These are phyloP conservation scores for Aegilops tauschii DNA, from an alignment of 176 grass and related monocot genomes.

Conservation along the genomic window DNA sequence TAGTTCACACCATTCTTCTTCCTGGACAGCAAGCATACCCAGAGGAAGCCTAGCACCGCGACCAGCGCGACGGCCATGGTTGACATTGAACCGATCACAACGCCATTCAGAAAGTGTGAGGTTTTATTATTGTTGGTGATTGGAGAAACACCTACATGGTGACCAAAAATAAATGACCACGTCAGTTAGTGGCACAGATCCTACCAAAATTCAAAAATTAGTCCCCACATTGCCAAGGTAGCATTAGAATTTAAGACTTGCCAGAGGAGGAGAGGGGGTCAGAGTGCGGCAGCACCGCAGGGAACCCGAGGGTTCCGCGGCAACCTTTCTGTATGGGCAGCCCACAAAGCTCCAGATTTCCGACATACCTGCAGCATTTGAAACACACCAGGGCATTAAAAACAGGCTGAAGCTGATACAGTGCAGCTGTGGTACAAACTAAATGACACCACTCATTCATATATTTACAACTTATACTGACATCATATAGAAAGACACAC, in stretches of 20 bases:
- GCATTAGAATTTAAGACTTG: conserved; percentile 11
- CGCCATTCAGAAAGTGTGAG: conserved; percentile 78
- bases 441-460: neutral
- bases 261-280: conserved; percentile 68
- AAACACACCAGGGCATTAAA: conserved; percentile 13
- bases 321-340: conserved; percentile 77
- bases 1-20: conserved; percentile 72
- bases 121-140: conserved; percentile 62
- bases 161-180: neutral
- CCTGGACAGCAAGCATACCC: conserved; percentile 87
- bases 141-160: conserved; percentile 51
- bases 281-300: conserved; percentile 74
- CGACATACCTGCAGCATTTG: conserved; percentile 73
- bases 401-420: neutral
- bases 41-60: conserved; percentile 68
- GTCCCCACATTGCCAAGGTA: neutral
- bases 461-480: neutral
- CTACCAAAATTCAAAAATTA: neutral
- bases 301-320: conserved; percentile 76
- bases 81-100: conserved; percentile 93
- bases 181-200: neutral
- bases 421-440: neutral
- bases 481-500: neutral
- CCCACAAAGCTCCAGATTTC: conserved; percentile 97
- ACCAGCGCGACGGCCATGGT: conserved; percentile 85